Conservation (phyloP, 345 rosid species). For the Physaria fendleri region DNA sequence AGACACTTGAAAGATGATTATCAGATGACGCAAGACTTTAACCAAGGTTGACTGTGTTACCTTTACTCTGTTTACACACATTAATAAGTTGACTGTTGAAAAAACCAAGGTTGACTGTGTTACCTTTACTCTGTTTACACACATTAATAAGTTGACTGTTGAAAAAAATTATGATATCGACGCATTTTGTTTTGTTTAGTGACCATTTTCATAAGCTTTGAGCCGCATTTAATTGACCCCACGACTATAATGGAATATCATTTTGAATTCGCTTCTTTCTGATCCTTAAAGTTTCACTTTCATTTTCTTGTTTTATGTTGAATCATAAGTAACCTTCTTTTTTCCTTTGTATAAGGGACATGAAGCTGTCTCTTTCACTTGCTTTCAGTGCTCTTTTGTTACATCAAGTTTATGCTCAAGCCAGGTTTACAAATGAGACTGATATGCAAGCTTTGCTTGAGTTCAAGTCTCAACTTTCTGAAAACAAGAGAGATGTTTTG, state of each 20-base stretch:
- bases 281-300: neutral
- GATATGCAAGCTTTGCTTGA: slow-evolving; percentile 19
- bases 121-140: too few relatives aligned
- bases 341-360: neutral
- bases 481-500: neutral
- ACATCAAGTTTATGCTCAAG: neutral
- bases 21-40: too few relatives aligned
- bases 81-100: too few relatives aligned
- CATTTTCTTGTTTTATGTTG: neutral
- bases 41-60: too few relatives aligned
- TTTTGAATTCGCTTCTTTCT: slow-evolving; percentile 8
- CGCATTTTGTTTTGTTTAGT: neutral
- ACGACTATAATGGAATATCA: neutral
- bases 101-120: too few relatives aligned
- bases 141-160: too few relatives aligned
- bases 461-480: slow-evolving; percentile 26
- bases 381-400: slow-evolving; percentile 8
- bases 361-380: slow-evolving; percentile 23
- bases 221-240: neutral
- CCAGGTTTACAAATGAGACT: slow-evolving; percentile 19
- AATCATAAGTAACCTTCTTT: neutral
- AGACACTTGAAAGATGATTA: too few relatives aligned
- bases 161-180: too few relatives aligned
- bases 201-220: neutral
- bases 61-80: too few relatives aligned